phyloP scores from a whole-genome alignment of 2,329 filamentous ascomycete genomes.

The Botrytis medusae region DNA sequence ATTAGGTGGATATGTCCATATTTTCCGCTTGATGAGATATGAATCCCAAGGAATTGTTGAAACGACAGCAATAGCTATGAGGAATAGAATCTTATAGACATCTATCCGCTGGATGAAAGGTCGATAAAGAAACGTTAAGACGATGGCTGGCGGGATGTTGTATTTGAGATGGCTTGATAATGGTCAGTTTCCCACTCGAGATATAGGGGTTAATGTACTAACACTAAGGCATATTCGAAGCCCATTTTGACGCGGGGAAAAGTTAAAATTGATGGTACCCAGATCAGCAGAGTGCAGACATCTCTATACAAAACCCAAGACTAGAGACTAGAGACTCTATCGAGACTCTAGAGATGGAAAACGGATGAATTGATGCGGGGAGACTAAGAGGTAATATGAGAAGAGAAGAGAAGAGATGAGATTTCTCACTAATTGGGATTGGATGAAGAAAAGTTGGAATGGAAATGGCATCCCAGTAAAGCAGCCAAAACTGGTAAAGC shows the following conservation, averaged over 20 bases:
- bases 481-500: neutral
- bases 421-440: neutral
- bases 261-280: constrained; percentile 11
- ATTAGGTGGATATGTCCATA: constrained; percentile 70
- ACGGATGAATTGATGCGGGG: neutral
- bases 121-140: constrained; percentile 58
- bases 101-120: constrained; percentile 64
- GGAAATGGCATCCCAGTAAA: neutral
- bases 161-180: constrained; percentile 57
- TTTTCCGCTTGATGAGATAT: constrained; percentile 64
- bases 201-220: constrained; percentile 39
- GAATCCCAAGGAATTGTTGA: constrained; percentile 76
- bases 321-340: neutral
- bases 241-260: constrained; percentile 46
- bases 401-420: neutral
- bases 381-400: neutral
- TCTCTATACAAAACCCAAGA: constrained; percentile 20
- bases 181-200: constrained; percentile 15
- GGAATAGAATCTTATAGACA: constrained; percentile 59
- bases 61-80: constrained; percentile 62
- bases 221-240: constrained; percentile 63
- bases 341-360: neutral
- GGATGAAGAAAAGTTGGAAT: neutral
- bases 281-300: neutral
- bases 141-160: constrained; percentile 62